phyloP scores from a whole-genome alignment of 768 basidiomycete species.

The Rhizopogon vesiculosus region DNA sequence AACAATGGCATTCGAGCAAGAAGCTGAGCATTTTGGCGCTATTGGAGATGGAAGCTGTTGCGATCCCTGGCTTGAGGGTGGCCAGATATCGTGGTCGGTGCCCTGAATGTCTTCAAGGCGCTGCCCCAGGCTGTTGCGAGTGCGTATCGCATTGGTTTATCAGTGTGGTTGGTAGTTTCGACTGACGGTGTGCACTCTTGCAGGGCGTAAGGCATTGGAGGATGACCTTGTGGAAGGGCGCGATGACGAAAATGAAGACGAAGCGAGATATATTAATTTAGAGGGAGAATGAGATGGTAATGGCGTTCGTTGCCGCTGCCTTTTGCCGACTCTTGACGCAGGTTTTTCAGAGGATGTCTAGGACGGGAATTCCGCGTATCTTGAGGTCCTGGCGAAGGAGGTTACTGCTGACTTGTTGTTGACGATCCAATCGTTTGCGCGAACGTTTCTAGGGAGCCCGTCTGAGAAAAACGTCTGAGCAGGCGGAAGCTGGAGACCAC shows the following conservation, averaged over 20 bases:
- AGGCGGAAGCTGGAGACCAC: constrained; percentile 28
- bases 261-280: constrained; percentile 49
- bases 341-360: constrained; percentile 64
- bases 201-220: constrained; percentile 61
- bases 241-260: constrained; percentile 45
- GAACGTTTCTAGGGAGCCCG: constrained; percentile 54
- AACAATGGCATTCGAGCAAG: constrained; percentile 34
- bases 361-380: constrained; percentile 72
- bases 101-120: constrained; percentile 72
- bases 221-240: constrained; percentile 40
- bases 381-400: constrained; percentile 83
- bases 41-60: constrained; percentile 60
- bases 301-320: background rate
- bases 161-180: background rate
- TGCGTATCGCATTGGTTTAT: constrained; percentile 25
- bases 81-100: constrained; percentile 68
- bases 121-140: constrained; percentile 74
- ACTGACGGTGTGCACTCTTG: constrained; percentile 3
- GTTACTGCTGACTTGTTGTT: constrained; percentile 30
- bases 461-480: constrained; percentile 58
- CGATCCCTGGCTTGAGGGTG: constrained; percentile 66
- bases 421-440: background rate
- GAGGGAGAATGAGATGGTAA: constrained; percentile 61
- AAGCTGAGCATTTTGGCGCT: constrained; percentile 75
- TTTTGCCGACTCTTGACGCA: background rate